Conservation (phyloP, 768 basidiomycete genomes). For the Tylopilus plumbeoviolaceoides region DNA sequence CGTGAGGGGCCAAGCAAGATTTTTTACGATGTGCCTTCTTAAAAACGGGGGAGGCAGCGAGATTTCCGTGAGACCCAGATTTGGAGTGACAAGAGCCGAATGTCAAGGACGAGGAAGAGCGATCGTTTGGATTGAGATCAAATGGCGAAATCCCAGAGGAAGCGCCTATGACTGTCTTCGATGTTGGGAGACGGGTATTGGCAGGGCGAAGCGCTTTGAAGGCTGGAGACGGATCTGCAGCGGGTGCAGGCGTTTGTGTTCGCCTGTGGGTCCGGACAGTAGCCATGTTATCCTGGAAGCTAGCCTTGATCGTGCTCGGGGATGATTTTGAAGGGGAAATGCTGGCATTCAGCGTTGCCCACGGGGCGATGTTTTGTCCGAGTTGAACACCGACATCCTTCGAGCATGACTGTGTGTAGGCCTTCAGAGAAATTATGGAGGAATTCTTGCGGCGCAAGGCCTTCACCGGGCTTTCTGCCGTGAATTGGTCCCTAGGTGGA, state of each 20-base stretch:
- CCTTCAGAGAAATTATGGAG: constrained; percentile 47
- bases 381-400: constrained; percentile 27
- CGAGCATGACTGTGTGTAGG: constrained; percentile 40
- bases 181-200: constrained; percentile 24
- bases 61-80: constrained; percentile 19
- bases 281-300: constrained; percentile 27
- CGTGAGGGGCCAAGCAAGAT: constrained; percentile 21
- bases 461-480: constrained; percentile 37
- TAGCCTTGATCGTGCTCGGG: constrained; percentile 14
- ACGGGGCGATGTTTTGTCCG: constrained; percentile 61
- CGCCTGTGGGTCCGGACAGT: constrained; percentile 41
- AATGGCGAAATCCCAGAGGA: constrained; percentile 27
- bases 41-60: constrained; percentile 33
- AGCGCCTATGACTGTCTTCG: constrained; percentile 20
- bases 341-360: constrained; percentile 43
- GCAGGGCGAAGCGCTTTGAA: constrained; percentile 59
- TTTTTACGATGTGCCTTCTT: constrained; percentile 28
- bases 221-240: constrained; percentile 52
- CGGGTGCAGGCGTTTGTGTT: constrained; percentile 54
- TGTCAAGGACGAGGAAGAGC: constrained; percentile 33
- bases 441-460: constrained; percentile 34
- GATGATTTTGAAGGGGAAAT: constrained; percentile 38
- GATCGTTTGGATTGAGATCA: constrained; percentile 15
- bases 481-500: constrained; percentile 28
- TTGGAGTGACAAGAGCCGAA: constrained; percentile 36